A percentile compares a stretch with the other conserved stretches of the same genome.
Conservation (phyloP, 176 grass and related monocot species). For the Cenchrus americanus region DNA sequence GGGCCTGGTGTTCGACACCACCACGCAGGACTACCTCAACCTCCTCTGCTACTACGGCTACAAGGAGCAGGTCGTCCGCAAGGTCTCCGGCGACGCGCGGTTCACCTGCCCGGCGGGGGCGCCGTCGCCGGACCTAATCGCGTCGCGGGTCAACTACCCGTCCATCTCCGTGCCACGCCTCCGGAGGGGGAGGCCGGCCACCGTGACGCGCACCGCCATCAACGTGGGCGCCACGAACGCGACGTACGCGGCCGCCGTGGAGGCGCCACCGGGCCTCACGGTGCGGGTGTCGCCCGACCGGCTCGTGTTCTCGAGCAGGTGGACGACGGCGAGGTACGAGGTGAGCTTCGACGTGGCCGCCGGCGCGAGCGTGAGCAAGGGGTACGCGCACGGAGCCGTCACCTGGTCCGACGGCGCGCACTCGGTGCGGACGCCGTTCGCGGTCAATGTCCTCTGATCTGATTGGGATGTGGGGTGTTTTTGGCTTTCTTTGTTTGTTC, state of each 20-base stretch:
- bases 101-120: conserved; percentile 56
- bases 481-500: background rate
- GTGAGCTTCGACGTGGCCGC: conserved; percentile 58
- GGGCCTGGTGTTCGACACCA: conserved; percentile 85
- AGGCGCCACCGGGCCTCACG: conserved; percentile 53
- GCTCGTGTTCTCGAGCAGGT: conserved; percentile 65
- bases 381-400: conserved; percentile 64
- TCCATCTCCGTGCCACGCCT: conserved; percentile 83
- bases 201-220: conserved; percentile 63
- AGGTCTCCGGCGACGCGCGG: conserved; percentile 48
- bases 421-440: conserved; percentile 76
- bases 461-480: background rate
- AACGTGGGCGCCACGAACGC: conserved; percentile 84
- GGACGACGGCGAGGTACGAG: conserved; percentile 74
- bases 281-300: conserved; percentile 69
- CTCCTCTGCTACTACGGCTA: conserved; percentile 95
- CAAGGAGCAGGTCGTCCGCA: conserved; percentile 75
- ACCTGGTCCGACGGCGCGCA: conserved; percentile 93
- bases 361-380: conserved; percentile 48
- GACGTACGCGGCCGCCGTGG: conserved; percentile 58
- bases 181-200: conserved; percentile 33
- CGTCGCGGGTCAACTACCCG: conserved; percentile 80
- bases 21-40: conserved; percentile 72
- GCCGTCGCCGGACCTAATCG: conserved; percentile 72
- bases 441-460: conserved; percentile 72